Evolutionary conservation across 2,329 filamentous ascomycete genomes (phyloP).

Genomic region (Cadophora luteo-olivacea): DNA sequence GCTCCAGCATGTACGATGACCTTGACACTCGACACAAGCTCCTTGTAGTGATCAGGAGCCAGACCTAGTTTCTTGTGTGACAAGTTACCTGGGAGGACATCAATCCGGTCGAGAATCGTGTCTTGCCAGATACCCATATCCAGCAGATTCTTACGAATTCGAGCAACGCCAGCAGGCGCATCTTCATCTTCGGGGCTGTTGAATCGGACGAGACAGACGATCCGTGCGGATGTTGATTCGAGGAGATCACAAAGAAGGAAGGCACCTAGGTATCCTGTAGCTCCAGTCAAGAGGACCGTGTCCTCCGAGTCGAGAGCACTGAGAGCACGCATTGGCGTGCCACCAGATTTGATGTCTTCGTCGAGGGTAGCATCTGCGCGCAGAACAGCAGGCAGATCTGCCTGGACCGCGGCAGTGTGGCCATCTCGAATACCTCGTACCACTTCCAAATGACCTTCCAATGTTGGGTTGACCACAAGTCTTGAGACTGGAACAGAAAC

Average conservation of each 20-base stretch:
- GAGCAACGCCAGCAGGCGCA: constrained; percentile 70
- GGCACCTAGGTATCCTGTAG: constrained; percentile 86
- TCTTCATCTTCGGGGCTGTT: constrained; percentile 72
- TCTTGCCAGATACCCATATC: constrained; percentile 81
- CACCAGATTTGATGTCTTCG: constrained; percentile 67
- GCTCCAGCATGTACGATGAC: constrained; percentile 81
- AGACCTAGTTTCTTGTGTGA: constrained; percentile 73
- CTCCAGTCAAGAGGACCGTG: constrained; percentile 83
- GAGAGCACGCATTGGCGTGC: constrained; percentile 48
- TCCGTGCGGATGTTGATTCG: constrained; percentile 57
- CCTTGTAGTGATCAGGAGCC: constrained; percentile 67
- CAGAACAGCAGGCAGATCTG: constrained; percentile 74
- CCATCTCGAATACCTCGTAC: constrained; percentile 75
- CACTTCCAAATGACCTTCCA: constrained; percentile 75
- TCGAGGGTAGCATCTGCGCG: constrained; percentile 71
- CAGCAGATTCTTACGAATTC: constrained; percentile 77
- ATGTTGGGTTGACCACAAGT: constrained; percentile 73
- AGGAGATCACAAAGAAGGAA: constrained; percentile 80
- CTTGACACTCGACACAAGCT: constrained; percentile 68
- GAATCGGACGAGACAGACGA: constrained; percentile 76
- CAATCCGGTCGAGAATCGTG: constrained; percentile 77
- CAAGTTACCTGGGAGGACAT: constrained; percentile 77
- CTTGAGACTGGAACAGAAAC: constrained; percentile 75
- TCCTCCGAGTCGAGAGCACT: constrained; percentile 42
- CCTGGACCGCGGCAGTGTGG: constrained; percentile 76